phyloP scores from a whole-genome alignment of 345 rosid species.

The Corchorus olitorius region DNA sequence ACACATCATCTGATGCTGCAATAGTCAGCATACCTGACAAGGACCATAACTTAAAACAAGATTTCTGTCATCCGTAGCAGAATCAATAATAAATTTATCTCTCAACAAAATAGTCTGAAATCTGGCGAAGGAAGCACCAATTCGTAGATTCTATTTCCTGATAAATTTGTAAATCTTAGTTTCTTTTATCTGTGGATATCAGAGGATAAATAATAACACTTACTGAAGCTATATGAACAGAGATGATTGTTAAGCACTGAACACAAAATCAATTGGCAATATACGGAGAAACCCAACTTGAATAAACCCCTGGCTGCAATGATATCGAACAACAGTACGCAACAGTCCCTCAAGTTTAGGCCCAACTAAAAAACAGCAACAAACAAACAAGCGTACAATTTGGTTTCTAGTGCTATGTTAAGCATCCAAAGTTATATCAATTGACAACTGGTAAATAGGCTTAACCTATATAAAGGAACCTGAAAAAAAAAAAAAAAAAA shows the following conservation, averaged over 20 bases:
- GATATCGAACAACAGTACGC: not conserved
- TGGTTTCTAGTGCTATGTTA: not conserved
- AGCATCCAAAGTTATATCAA: constrained; percentile 1
- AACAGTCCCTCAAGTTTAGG: not conserved
- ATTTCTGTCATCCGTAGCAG: constrained; percentile 74
- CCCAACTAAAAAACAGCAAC: constrained; percentile 6
- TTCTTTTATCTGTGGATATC: not conserved
- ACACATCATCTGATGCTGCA: not conserved
- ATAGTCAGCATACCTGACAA: constrained; percentile 67
- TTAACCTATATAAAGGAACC: not conserved
- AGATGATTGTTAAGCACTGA: not conserved
- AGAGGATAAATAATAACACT: not conserved
- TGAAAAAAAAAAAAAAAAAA: too few relatives aligned
- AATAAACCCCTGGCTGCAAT: not conserved
- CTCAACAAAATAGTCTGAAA: constrained; percentile 91
- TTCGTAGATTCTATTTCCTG: constrained; percentile 95
- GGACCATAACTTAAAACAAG: constrained; percentile 97
- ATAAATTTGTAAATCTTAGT: not conserved
- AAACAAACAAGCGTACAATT: not conserved
- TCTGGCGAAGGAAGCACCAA: constrained; percentile 97
- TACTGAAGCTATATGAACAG: not conserved
- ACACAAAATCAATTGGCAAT: not conserved
- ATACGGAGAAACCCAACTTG: not conserved
- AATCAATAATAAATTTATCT: constrained; percentile 74
- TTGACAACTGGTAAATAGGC: not conserved